Evolutionary conservation across 345 rosid genomes (phyloP).

Genomic region (Stellera chamaejasme): DNA sequence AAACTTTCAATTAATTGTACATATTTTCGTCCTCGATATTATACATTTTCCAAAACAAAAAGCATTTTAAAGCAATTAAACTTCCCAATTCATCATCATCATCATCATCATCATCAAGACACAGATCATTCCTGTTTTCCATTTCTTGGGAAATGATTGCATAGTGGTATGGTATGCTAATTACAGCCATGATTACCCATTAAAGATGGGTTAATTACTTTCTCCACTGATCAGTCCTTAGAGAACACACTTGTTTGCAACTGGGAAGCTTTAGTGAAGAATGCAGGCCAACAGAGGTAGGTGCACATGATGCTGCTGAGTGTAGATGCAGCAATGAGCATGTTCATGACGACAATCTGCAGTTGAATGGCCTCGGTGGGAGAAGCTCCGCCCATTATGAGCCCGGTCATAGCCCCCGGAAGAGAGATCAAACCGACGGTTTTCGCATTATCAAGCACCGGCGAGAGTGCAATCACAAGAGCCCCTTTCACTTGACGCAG

Average conservation of each 20-base stretch:
- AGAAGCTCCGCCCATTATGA: constrained; percentile 97
- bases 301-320: constrained; percentile 78
- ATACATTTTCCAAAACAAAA: too few relatives aligned
- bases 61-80: too few relatives aligned
- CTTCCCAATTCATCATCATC: neutral
- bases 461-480: constrained; percentile 73
- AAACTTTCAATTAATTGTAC: too few relatives aligned
- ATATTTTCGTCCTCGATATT: too few relatives aligned
- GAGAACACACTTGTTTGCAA: constrained; percentile 54
- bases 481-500: constrained; percentile 67
- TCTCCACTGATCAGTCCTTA: constrained; percentile 20
- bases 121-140: neutral
- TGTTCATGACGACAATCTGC: constrained; percentile 96
- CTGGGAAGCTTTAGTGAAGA: constrained; percentile 82
- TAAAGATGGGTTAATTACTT: neutral
- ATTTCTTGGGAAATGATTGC: neutral
- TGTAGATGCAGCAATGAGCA: constrained; percentile 75
- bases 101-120: neutral
- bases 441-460: constrained; percentile 82
- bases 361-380: constrained; percentile 86
- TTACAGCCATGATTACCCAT: too few relatives aligned
- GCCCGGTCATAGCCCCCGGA: constrained; percentile 90
- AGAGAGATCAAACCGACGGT: constrained; percentile 87
- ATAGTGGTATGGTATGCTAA: neutral
- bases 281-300: constrained; percentile 81